Conservation (phyloP, 2,329 filamentous ascomycete species). For the Fusarium subtropicale region DNA sequence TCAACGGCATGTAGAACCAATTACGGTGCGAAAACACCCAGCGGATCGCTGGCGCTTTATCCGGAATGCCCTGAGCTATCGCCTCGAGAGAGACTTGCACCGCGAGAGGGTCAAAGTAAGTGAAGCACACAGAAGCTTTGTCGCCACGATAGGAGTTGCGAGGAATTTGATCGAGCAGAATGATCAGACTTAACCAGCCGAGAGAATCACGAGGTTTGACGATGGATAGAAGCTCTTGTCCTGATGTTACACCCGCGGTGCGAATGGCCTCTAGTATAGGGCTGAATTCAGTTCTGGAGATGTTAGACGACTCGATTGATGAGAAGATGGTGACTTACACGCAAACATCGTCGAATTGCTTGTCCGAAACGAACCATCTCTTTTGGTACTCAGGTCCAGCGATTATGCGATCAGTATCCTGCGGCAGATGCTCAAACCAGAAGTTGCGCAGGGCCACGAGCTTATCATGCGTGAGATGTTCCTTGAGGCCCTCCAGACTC, state of each 20-base stretch:
- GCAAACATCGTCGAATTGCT: slow-evolving; percentile 53
- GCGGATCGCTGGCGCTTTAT: slow-evolving; percentile 44
- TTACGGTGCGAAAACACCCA: slow-evolving; percentile 56
- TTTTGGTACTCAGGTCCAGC: slow-evolving; percentile 43
- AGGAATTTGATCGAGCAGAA: slow-evolving; percentile 72
- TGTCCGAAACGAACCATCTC: slow-evolving; percentile 53
- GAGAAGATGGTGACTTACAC: slow-evolving; percentile 44
- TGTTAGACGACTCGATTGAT: not conserved
- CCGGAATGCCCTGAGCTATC: slow-evolving; percentile 50
- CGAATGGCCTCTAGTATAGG: slow-evolving; percentile 52
- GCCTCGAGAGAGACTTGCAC: slow-evolving; percentile 56
- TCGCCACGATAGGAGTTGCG: slow-evolving; percentile 69
- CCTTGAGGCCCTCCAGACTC: slow-evolving; percentile 19
- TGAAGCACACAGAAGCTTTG: slow-evolving; percentile 59
- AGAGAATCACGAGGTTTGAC: slow-evolving; percentile 45
- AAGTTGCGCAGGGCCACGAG: slow-evolving; percentile 51
- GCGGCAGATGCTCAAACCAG: slow-evolving; percentile 54
- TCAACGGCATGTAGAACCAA: slow-evolving; percentile 71
- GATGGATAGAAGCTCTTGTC: slow-evolving; percentile 47
- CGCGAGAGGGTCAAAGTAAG: slow-evolving; percentile 67
- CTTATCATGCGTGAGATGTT: slow-evolving; percentile 46
- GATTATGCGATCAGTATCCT: slow-evolving; percentile 46
- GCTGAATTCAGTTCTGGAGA: slow-evolving; percentile 48
- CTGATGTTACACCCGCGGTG: slow-evolving; percentile 43
- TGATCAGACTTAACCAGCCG: slow-evolving; percentile 61